Base-by-base conservation (phyloP, 2,329 filamentous ascomycete species). In the Cordyceps cateniannulata region DNA sequence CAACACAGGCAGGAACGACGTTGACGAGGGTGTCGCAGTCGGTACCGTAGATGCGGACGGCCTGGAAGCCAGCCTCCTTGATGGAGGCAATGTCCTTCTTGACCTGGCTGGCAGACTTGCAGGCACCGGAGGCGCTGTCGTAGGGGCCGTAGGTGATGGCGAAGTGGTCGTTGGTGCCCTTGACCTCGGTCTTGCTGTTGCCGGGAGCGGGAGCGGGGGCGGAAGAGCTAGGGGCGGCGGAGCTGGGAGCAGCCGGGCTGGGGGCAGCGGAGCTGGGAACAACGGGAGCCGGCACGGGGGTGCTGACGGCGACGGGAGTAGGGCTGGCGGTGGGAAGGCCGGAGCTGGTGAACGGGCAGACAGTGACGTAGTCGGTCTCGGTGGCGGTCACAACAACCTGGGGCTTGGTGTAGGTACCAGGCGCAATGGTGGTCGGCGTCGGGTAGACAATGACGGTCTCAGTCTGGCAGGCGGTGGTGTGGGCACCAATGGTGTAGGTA, bases 31-130 rank as follows among this genome's bases (percentile, higher is more conserved):
- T 88, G 76, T 84, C 81, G 82, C 93, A 98, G 83, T 97, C 93
- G 67, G 92, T 93, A 65, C 88, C 91, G 85, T 98, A 98, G 72
- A 95, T 81, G 74, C 93, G 93, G 72, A 93, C 74, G 54, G 83
- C 79, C 65, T 76, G 76, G 83, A 93, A 91, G 63, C 89, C 89
- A 65, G 84, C 83, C 58, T 68, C 54, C 69, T 85, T 83, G 71
- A 93, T 88, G 62, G 74, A 66, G 44, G 75, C 72, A 66, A 93
- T 81, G 66, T 93, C 88, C 25, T 68, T 59, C 63, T 79, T 71
- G 62, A 93, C 84, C 52, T 82, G 73, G n/a, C 65, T 64, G 63
- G 81, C 75, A 63, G 71, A 70, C 85, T 90, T 91, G 86, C 90
- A 93, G 53, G 76, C 69, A 63, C 83, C 83, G 55, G 77, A 76